These are phyloP conservation scores for Alnus rubra DNA, from an alignment of 306 rosid species.

Conservation along the genomic window DNA sequence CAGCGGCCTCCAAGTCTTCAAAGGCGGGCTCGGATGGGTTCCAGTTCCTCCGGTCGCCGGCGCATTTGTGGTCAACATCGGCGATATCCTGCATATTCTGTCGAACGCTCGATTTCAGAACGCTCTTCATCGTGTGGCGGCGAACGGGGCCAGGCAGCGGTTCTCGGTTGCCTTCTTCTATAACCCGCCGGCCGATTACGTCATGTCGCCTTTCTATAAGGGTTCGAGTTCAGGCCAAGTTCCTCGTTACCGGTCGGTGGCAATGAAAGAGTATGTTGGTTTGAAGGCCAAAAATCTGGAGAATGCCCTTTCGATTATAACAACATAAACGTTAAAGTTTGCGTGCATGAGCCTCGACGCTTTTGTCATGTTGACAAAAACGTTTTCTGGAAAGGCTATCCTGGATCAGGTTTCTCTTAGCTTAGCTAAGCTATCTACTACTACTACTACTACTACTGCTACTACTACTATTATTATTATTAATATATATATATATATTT, in stretches of 20 bases:
- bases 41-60: constrained; percentile 40
- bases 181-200: constrained; percentile 48
- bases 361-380: no score
- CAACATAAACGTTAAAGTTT: background rate
- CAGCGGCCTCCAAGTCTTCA: constrained; percentile 61
- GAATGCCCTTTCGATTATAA: constrained; percentile 45
- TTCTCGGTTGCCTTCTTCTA: constrained; percentile 61
- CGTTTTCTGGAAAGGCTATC: no score
- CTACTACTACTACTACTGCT: no score
- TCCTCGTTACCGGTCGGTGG: constrained; percentile 46
- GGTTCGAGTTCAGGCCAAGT: constrained; percentile 12
- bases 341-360: no score
- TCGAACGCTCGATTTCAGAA: constrained; percentile 53
- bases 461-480: no score
- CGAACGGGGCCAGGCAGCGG: constrained; percentile 35
- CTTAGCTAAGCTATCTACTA: no score
- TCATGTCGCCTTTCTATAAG: constrained; percentile 37
- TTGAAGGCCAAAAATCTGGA: constrained; percentile 49
- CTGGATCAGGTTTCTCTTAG: no score
- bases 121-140: constrained; percentile 58
- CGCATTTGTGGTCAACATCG: constrained; percentile 53
- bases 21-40: constrained; percentile 56
- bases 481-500: no score
- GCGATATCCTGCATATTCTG: constrained; percentile 61
- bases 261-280: constrained; percentile 45